A percentile compares a stretch with the other conserved stretches of the same genome.
These are phyloP conservation scores for Nitzschia sp. DNA, from an alignment of 108 stramenopile genomes.

Conservation along the genomic window DNA sequence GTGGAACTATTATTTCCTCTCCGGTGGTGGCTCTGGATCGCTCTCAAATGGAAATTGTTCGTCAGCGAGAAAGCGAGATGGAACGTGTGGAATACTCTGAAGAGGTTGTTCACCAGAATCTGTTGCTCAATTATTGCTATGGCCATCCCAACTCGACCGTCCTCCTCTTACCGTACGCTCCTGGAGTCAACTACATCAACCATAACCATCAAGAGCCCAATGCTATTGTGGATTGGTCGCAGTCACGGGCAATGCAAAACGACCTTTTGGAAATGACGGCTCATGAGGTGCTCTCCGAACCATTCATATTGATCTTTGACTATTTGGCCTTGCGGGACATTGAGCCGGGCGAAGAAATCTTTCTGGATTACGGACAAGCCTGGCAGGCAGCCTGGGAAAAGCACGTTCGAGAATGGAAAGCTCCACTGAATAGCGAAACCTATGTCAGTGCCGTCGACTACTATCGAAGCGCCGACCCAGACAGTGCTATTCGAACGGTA, in stretches of 20 bases:
- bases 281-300: constrained; percentile 4
- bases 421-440: constrained; percentile 1
- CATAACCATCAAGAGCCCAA: constrained; percentile 14
- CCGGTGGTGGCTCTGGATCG: constrained; percentile 37
- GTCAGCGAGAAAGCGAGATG: constrained; percentile 4
- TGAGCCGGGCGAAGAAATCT: constrained; percentile 62
- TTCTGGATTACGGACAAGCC: constrained; percentile 65
- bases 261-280: constrained; percentile 9
- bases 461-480: constrained; percentile 1
- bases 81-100: not conserved
- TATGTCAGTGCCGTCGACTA: constrained; percentile 1
- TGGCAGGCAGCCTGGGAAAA: constrained; percentile 65
- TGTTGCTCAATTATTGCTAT: constrained; percentile 62
- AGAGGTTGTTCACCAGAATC: constrained; percentile 27
- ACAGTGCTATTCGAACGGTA: not conserved
- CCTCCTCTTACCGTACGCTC: constrained; percentile 53
- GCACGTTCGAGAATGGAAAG: constrained; percentile 29
- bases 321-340: constrained; percentile 67
- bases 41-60: constrained; percentile 16
- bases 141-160: constrained; percentile 64
- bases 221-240: constrained; percentile 28
- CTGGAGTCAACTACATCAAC: constrained; percentile 26
- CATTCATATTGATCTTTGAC: constrained; percentile 36
- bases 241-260: constrained; percentile 47
- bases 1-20: constrained; percentile 29